Base-by-base conservation (phyloP, 2,329 filamentous ascomycete species). In the Zymoseptoria passerinii region DNA sequence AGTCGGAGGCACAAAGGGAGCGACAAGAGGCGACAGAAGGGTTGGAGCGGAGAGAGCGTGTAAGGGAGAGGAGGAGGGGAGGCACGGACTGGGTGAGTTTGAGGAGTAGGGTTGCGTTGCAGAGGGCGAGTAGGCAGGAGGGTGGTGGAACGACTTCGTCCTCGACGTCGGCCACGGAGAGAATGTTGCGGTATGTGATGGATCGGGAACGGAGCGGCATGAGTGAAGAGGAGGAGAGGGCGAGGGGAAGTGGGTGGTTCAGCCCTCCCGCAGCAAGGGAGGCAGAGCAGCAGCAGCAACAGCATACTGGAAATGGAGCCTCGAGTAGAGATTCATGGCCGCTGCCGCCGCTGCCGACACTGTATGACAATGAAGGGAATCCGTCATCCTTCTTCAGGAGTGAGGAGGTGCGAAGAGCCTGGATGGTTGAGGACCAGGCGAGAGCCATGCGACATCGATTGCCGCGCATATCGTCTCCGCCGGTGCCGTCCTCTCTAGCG, bases 151-250 rank as follows among this genome's bases (percentile, higher is more conserved):
- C 35, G 35, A 44, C n/a, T 44, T 13, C 35, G 35, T 27, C 50
- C n/a, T 70, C 67, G 10, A 68, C 70, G 2, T 70, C 67, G 50
- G 64, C 66, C 5, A 73, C 69, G 8, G 71, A 72, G 53, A 61
- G 71, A 53, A 72, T 76, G 67, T 68, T 76, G 67, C 67, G 75
- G 50, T 74, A 74, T 66, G 70, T 72, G 56, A 70, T 74, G 65
- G 72, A 74, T 49, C 66, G 50, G n/a, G 74, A 77, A 54, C 66
- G 64, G 3, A 68, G 63, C 52, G 67, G 62, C 3, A 66, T 67
- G 65, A 72, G 65, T 48, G 66, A 67, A 67, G 69, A 70, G 57
- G 70, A 71, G 56, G 67, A 70, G 52, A 59, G 70, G 50, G 68
- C 65, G 61, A 70, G 69, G 67, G 72, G 66, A 58, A 66, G 61